Evolutionary conservation across 192 early-diverging fungal species (phyloP), one percentile per base, ranked within the genome.

Genomic region (Coemansia furcata): DNA sequence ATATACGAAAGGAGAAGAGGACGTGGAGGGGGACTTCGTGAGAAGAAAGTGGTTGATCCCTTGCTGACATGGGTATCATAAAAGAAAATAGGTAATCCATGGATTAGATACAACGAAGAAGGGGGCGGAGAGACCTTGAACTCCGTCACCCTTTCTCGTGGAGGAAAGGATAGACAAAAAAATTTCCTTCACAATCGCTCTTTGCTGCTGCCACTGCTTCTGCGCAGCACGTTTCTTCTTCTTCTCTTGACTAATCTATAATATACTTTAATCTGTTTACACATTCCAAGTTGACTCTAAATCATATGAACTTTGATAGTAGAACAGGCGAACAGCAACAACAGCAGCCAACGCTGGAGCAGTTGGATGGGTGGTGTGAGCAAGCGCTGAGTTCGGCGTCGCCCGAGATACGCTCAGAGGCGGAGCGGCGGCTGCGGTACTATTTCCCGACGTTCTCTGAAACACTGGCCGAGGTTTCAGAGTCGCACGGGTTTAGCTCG

Each of bases 391-490:
- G 86, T 63, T 78, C 89, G 29, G 82, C 86, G 26, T 74, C 77
- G 29, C 76, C 79, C 26, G 82, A 87, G 69, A 75, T 82, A 71
- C 88, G 89, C 46, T 68, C 78, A 32, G 84, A 89, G 66, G 89
- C 89, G 12, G 92, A 95, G 72, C 79, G 85, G 47, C 74, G 88
- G 44, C 80, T 95, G 47, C 89, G 92, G 54, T 84, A 89, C 70
- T 87, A 85, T 44, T 95, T 95, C 62, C 93, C 93, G 42, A 93
- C 93, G 26, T 95, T 95, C 72, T 87, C 90, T 7, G 90, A 91
- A 62, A 72, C 73, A 19, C 66, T 62, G 62, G 69, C 76, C 0
- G 81, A 83, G 55, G 59, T 75, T 26, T 66, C 67, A 12, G 80
- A 69, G n/a, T 66, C 66, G 47, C 75, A 74, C 19, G 80, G 71